These are phyloP conservation scores for Zanthoxylum bungeanum DNA, from an alignment of 345 rosid genomes.

Conservation along the genomic window DNA sequence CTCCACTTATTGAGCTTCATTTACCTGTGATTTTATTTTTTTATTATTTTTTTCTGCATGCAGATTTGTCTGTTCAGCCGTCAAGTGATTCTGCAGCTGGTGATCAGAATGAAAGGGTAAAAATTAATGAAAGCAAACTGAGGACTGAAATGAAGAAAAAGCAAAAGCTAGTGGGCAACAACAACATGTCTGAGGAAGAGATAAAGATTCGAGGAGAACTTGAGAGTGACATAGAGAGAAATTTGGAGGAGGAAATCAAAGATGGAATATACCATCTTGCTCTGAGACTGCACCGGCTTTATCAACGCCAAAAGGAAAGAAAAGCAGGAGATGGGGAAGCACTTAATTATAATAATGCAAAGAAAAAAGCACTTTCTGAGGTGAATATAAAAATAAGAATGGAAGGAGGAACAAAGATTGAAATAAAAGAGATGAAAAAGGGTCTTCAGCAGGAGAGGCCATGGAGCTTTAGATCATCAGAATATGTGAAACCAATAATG, in stretches of 20 bases:
- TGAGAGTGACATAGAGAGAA: slow-evolving; percentile 60
- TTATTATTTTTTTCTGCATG: neutral
- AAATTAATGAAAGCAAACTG: neutral
- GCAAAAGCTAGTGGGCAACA: neutral
- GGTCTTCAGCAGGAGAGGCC: slow-evolving; percentile 25
- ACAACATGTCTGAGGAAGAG: slow-evolving; percentile 43
- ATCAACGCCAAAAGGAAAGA: slow-evolving; percentile 55
- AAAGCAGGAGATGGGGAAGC: slow-evolving; percentile 16
- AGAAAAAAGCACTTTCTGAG: slow-evolving; percentile 32
- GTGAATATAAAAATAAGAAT: slow-evolving; percentile 62
- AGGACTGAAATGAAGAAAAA: slow-evolving; percentile 3
- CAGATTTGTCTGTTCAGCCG: slow-evolving; percentile 16
- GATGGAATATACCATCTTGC: slow-evolving; percentile 67
- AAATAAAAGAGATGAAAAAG: slow-evolving; percentile 57
- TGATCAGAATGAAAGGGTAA: neutral
- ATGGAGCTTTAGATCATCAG: slow-evolving; percentile 9
- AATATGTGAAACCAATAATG: neutral
- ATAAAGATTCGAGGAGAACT: slow-evolving; percentile 62
- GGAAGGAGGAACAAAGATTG: slow-evolving; percentile 68
- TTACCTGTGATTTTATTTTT: too few species aligned
- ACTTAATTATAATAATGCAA: slow-evolving; percentile 6
- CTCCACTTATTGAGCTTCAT: neutral
- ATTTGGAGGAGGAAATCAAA: slow-evolving; percentile 77
- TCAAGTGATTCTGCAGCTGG: neutral
- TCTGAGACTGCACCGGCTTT: slow-evolving; percentile 60